Evolutionary conservation across 805 yeast genomes (phyloP), one percentile per base, ranked within the genome.

Genomic region (Isabelozyma gotoi): DNA sequence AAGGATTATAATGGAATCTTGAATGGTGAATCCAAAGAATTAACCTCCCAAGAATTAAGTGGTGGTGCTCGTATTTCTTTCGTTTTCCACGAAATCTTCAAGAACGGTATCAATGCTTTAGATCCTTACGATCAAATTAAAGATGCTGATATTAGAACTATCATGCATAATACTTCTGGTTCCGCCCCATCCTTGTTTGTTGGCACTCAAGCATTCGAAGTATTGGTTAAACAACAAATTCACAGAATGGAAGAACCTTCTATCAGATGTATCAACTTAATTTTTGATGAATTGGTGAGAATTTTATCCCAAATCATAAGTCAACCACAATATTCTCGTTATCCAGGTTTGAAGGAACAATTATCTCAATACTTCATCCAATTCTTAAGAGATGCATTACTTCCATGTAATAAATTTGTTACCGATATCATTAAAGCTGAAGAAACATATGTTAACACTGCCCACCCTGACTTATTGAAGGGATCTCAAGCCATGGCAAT

Each of bases 31-130:
- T 85, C 94, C 19, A 87, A 81, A 64, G 99, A 94, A 59, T 74
- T 94, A 51, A 82, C 95, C 7, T 82, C 91, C 7, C 80, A 84
- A 57, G 99, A 94, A 70, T 78, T 94, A 53, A 86, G 96, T 52
- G 99, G 99, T 62, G 99, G 96, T 68, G 99, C 99, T 0, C 86
- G 99, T 77, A 87, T 92, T 49, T 84, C 96, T 21, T 94, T 90
- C 73, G 98, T 92, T 15, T 94, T 92, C 74, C 98, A 92, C 65
- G 98, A 92, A 71, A 86, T 94, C 45, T 92, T 82, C 74, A 85
- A 92, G 61, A 91, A 88, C 63, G 98, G 98, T 70, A 78, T 92
- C 43, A 80, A 81, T 60, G 87, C 97, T 0, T 76, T 92, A 45
- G 98, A 92, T 65, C 99, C 99, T 40, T 94, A 89, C 64, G 97